Conservation (phyloP, 192 early-diverging fungal genomes). For the Umbelopsis vinacea region DNA sequence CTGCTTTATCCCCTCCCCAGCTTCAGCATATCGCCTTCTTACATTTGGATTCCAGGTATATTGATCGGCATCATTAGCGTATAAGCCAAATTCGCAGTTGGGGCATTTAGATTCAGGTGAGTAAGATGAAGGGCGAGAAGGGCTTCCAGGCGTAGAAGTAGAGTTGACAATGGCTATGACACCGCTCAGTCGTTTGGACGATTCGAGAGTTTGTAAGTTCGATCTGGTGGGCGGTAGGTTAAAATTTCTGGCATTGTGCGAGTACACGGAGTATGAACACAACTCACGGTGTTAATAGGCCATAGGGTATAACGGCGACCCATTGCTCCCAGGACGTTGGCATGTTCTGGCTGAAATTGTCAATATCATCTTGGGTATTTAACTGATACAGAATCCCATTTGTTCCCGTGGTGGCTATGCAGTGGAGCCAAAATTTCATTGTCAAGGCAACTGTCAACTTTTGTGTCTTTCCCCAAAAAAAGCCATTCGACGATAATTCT, state of each 20-base stretch:
- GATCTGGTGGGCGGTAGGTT: constrained; percentile 32
- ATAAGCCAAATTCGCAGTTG: constrained; percentile 72
- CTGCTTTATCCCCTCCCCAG: too few relatives aligned
- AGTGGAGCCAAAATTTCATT: background rate
- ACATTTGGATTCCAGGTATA: constrained; percentile 76
- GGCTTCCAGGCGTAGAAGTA: constrained; percentile 35
- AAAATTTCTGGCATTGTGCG: background rate
- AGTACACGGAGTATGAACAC: background rate
- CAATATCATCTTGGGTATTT: constrained; percentile 51
- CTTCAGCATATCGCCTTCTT: constrained; percentile 17
- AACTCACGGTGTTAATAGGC: constrained; percentile 60
- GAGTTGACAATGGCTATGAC: constrained; percentile 56
- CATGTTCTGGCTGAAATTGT: constrained; percentile 45
- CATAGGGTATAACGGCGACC: constrained; percentile 66
- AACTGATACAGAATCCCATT: constrained; percentile 64
- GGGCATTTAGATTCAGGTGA: constrained; percentile 71
- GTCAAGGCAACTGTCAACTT: background rate
- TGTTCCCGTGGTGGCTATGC: constrained; percentile 39
- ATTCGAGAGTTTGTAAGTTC: constrained; percentile 49
- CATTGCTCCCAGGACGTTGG: constrained; percentile 45
- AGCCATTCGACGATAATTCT: background rate
- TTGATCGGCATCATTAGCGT: constrained; percentile 52
- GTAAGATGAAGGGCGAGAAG: constrained; percentile 35
- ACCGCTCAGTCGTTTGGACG: constrained; percentile 57
- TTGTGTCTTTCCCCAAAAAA: too few relatives aligned